Evolutionary conservation across 1,139 yeast species (phyloP), one percentile per base, ranked within the genome.

Genomic region (Waltiozyma sp.): DNA sequence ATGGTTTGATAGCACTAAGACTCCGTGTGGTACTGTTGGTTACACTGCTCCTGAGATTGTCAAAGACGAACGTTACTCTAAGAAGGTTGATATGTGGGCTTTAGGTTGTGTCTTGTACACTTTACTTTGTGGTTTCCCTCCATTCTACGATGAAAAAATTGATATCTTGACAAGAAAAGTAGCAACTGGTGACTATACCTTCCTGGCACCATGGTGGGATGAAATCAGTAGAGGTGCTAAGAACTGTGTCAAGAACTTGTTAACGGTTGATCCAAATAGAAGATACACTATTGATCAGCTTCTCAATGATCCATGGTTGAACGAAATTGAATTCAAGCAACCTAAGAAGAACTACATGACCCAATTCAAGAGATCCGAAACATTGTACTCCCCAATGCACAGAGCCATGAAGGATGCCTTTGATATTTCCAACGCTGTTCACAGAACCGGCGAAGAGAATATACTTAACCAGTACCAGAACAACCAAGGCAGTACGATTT

Each of bases 171-270:
- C 96, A 1, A 77, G 74, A 53, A 88, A 88, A 60, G 94, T 89
- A 38, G 78, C 93, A 13, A 70, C 70, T 43, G 96, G 96, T 24
- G 84, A 86, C 53, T 89, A 73, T 59, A 80, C 84, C 15, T 89
- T 88, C 60, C 66, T 89, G 46, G 69, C 77, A 45, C 97, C 97
- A 0, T 89, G 97, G 97, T 89, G 97, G 97, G 96, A 89, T 61
- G 96, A 89, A 54, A 83, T 89, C 38, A 75, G 86, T 47, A 60
- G 56, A 37, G 86, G 82, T 19, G 97, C 95, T 8, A 87, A 87
- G 60, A 68, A 74, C 53, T 79, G 94, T 62, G 95, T 89, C 10
- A 62, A 77, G 4, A 78, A 73, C 54, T 68, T 89, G 45, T 66
- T 89, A 43, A 87, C 94, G 2, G 95, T 88, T 24, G 87, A 88